Conservation (phyloP, 1,284 basidiomycete species). For the Macrocybe sp. region DNA sequence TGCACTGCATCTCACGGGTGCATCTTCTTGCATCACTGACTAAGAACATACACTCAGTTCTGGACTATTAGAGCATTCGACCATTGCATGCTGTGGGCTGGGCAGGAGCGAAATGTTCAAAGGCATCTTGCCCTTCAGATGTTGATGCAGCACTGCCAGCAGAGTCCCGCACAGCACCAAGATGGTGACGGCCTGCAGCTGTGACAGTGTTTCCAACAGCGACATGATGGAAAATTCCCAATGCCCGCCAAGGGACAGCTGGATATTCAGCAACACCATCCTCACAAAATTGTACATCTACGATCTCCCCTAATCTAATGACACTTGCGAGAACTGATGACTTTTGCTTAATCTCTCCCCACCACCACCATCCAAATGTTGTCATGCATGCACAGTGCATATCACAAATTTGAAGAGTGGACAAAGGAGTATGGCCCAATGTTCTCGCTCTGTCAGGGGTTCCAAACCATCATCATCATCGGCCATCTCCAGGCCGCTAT, state of each 20-base stretch:
- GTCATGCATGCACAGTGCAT: slow-evolving; percentile 24
- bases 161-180: slow-evolving; percentile 21
- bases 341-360: background rate
- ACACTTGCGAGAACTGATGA: background rate
- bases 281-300: slow-evolving; percentile 30
- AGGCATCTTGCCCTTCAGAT: slow-evolving; percentile 7
- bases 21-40: too few species aligned
- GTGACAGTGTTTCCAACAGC: background rate
- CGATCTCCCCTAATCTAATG: background rate
- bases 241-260: slow-evolving; percentile 27
- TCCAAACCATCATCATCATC: slow-evolving; percentile 31
- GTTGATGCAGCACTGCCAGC: slow-evolving; percentile 22
- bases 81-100: too few species aligned
- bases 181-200: slow-evolving; percentile 24
- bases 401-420: slow-evolving; percentile 43
- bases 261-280: slow-evolving; percentile 30
- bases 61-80: too few species aligned
- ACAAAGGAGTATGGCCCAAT: slow-evolving; percentile 41
- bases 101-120: slow-evolving; percentile 27
- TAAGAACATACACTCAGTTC: too few species aligned
- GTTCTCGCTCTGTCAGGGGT: slow-evolving; percentile 36
- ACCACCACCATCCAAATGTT: background rate
- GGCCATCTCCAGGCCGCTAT: slow-evolving; percentile 42
- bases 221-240: too few species aligned
- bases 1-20: too few species aligned